phyloP scores from a whole-genome alignment of 371 early-diverging fungal genomes.

The Apophysomyces trapeziformis region DNA sequence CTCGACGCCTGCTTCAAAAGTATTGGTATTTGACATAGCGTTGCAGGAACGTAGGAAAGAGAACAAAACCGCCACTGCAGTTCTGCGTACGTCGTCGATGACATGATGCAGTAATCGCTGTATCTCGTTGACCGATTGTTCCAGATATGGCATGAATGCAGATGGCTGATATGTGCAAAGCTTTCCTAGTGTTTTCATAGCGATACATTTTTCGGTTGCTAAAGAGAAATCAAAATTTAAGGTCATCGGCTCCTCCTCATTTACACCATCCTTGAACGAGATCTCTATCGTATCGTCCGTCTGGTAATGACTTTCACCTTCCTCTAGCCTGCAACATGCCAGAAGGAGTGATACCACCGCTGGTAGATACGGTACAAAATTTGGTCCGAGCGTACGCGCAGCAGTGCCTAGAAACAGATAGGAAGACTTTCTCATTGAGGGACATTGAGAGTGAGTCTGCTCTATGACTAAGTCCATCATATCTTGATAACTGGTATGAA shows the following conservation, averaged over 20 bases:
- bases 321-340: slow-evolving; percentile 76
- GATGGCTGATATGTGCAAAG: slow-evolving; percentile 75
- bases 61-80: slow-evolving; percentile 70
- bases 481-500: slow-evolving; percentile 74
- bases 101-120: slow-evolving; percentile 67
- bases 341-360: slow-evolving; percentile 77
- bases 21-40: slow-evolving; percentile 57
- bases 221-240: slow-evolving; percentile 72
- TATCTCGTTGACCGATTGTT: slow-evolving; percentile 64
- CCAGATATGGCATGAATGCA: slow-evolving; percentile 84
- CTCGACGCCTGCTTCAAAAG: slow-evolving; percentile 76
- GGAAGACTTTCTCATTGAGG: slow-evolving; percentile 79
- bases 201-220: slow-evolving; percentile 89
- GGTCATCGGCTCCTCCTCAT: slow-evolving; percentile 24
- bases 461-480: slow-evolving; percentile 78
- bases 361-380: slow-evolving; percentile 75
- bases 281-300: slow-evolving; percentile 52
- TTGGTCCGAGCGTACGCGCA: slow-evolving; percentile 76
- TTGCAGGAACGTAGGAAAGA: slow-evolving; percentile 75
- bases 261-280: slow-evolving; percentile 33
- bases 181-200: slow-evolving; percentile 84
- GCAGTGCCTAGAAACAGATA: slow-evolving; percentile 83
- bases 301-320: slow-evolving; percentile 50
- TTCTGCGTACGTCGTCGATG: slow-evolving; percentile 82
- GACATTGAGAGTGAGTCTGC: slow-evolving; percentile 71